Percentiles rank a stretch among this genome's conserved stretches.
These are phyloP conservation scores for Calcarisporium arbuscula DNA, from an alignment of 2,329 filamentous ascomycete genomes.

Conservation along the genomic window DNA sequence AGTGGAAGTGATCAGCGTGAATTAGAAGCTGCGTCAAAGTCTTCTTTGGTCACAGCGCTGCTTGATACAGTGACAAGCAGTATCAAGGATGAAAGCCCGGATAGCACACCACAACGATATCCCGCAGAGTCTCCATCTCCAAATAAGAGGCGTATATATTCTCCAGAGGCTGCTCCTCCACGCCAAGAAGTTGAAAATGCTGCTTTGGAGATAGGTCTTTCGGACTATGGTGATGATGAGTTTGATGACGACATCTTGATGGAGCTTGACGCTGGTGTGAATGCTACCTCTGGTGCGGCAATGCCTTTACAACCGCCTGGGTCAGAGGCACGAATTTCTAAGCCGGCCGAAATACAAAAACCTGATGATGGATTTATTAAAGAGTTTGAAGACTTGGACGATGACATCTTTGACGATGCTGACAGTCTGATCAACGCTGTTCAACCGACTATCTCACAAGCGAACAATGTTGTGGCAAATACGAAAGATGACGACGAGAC, in stretches of 20 bases:
- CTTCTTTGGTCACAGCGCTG: slow-evolving; percentile 54
- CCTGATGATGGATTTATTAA: background rate
- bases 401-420: slow-evolving; percentile 48
- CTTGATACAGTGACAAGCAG: slow-evolving; percentile 58
- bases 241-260: slow-evolving; percentile 55
- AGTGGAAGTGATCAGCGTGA: slow-evolving; percentile 27
- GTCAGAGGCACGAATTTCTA: too few species aligned
- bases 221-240: slow-evolving; percentile 51
- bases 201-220: slow-evolving; percentile 16
- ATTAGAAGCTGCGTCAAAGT: slow-evolving; percentile 46
- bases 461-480: slow-evolving; percentile 1
- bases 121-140: slow-evolving; percentile 36
- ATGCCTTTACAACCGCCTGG: too few species aligned
- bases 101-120: slow-evolving; percentile 19
- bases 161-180: slow-evolving; percentile 18
- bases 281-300: too few species aligned
- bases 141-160: slow-evolving; percentile 27
- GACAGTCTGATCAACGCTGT: slow-evolving; percentile 23
- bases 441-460: slow-evolving; percentile 14
- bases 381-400: slow-evolving; percentile 60
- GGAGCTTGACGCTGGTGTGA: slow-evolving; percentile 42
- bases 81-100: slow-evolving; percentile 36
- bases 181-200: slow-evolving; percentile 1
- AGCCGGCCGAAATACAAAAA: background rate
- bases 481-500: too few species aligned